A percentile compares a stretch with the other conserved stretches of the same genome.
Conservation (phyloP, 2,329 filamentous ascomycete genomes). For the Mariannaea elegans region DNA sequence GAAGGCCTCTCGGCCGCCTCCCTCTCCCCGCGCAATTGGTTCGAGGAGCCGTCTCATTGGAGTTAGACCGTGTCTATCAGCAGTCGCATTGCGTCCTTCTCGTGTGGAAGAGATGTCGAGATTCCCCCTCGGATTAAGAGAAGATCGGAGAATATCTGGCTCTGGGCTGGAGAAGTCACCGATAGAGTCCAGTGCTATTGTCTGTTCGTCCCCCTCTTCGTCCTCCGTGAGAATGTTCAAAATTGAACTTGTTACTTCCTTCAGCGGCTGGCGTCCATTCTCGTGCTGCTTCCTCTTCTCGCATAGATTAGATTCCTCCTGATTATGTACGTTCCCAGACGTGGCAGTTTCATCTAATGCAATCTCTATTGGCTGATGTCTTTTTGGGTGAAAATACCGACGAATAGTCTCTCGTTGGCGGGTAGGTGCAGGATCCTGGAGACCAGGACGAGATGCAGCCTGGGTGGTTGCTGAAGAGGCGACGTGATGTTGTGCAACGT, state of each 20-base stretch:
- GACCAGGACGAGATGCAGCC: conserved; percentile 4
- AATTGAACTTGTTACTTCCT: conserved; percentile 33
- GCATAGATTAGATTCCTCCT: conserved; percentile 15
- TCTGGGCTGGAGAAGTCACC: conserved; percentile 11
- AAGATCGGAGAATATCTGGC: conserved; percentile 12
- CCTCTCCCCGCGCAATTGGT: conserved; percentile 14
- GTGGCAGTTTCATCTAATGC: conserved; percentile 48
- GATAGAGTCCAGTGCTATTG: conserved; percentile 2
- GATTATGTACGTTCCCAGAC: conserved; percentile 19
- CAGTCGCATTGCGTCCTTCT: not conserved
- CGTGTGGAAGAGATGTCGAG: not conserved
- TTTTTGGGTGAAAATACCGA: conserved; percentile 41
- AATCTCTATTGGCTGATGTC: conserved; percentile 43
- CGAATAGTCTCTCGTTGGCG: conserved; percentile 40
- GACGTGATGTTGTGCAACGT: conserved; percentile 32
- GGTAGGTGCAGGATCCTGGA: conserved; percentile 11
- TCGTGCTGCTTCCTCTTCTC: conserved; percentile 12
- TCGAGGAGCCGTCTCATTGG: conserved; percentile 19
- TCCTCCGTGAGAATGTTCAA: conserved; percentile 31
- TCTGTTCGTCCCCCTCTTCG: conserved; percentile 15
- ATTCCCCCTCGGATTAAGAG: not conserved
- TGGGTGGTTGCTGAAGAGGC: conserved; percentile 9
- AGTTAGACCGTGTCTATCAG: conserved; percentile 11
- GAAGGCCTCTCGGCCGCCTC: not conserved
- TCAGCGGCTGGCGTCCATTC: conserved; percentile 31